A percentile compares a stretch with the other conserved stretches of the same genome.
phyloP scores from a whole-genome alignment of 1,284 basidiomycete species.

The Cystobasidiaceae sp. region DNA sequence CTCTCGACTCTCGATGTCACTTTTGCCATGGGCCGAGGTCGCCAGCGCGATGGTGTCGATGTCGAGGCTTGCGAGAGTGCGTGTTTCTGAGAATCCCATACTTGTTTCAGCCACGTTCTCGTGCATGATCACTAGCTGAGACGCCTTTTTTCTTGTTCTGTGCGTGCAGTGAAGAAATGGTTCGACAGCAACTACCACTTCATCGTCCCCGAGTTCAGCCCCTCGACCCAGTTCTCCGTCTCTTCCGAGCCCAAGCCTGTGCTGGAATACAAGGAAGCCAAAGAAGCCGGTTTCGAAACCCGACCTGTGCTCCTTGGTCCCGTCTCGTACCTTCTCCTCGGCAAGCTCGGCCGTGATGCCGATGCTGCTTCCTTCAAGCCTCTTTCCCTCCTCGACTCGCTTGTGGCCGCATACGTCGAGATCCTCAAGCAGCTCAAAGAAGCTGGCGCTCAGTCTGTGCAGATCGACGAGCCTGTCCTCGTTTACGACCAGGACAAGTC shows the following conservation, averaged over 20 bases:
- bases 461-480: conserved; percentile 95
- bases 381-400: conserved; percentile 80
- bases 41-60: conserved; percentile 86
- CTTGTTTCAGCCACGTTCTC: too few species aligned
- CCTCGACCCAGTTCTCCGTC: conserved; percentile 88
- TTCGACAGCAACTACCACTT: conserved; percentile 99
- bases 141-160: conserved; percentile 20
- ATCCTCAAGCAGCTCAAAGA: conserved; percentile 85
- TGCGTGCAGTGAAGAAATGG: conserved; percentile 51
- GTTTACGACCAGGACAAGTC: conserved; percentile 80
- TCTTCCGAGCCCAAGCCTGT: conserved; percentile 75
- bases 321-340: conserved; percentile 89
- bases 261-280: conserved; percentile 89
- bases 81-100: too few species aligned
- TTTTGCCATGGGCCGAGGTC: conserved; percentile 98
- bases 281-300: conserved; percentile 80
- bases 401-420: conserved; percentile 88
- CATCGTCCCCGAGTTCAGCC: conserved; percentile 84
- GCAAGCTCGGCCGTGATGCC: conserved; percentile 85
- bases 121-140: too few species aligned
- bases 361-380: conserved; percentile 77
- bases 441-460: conserved; percentile 88
- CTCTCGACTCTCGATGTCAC: conserved; percentile 90
- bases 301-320: conserved; percentile 96
- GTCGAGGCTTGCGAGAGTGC: conserved; percentile 99